Base-by-base conservation (phyloP, 805 yeast species). In the Hemisphaericaspora nanyangensis region DNA sequence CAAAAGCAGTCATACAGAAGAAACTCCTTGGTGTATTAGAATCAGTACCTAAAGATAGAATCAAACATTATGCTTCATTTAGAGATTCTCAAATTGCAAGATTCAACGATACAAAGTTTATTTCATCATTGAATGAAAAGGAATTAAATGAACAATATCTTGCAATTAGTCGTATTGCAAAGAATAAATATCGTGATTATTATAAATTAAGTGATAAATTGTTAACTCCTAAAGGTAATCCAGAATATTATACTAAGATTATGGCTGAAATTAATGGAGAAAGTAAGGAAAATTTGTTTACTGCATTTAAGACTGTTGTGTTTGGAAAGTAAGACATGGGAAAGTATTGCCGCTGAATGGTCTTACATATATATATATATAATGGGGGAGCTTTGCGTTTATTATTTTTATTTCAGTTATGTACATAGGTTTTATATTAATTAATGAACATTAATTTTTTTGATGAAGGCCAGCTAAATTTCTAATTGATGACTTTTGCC, bases 181-280 rank as follows among this genome's bases (percentile, higher is more conserved):
- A 71, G 40, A 81, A 80, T 55, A 80, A 80, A 52, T 80, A 80
- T 67, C 72, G 68, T 50, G 74, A 75, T 42, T 78, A 78, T 52
- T 85, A 85, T 56, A 68, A 74, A 44, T 72, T 80, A 26, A 80
- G 80, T 40, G 83, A 79, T 31, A 83, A 83, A 55, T 61, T 89
- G 47, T 61, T 77, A 51, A 70, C 61, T 48, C 97, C 97, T n/a
- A 80, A 82, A 52, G 96, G 96, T 2, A 85, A 87, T 60, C 88
- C 95, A 2, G 60, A 72, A 34, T 89, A 89, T 55, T 89, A 89
- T 54, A 75, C 71, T 29, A 73, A 93, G 52, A 69, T 89, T 38
- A 48, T 82, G 61, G 70, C 73, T 19, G 95, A 87, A 56, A 74
- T 89, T 30, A 69, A 73, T 43, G 90, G 91, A 17, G 80, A 81